A percentile compares a stretch with the other conserved stretches of the same genome.
phyloP scores from a whole-genome alignment of 352 stramenopile genomes.

The Globisporangium emineosum region DNA sequence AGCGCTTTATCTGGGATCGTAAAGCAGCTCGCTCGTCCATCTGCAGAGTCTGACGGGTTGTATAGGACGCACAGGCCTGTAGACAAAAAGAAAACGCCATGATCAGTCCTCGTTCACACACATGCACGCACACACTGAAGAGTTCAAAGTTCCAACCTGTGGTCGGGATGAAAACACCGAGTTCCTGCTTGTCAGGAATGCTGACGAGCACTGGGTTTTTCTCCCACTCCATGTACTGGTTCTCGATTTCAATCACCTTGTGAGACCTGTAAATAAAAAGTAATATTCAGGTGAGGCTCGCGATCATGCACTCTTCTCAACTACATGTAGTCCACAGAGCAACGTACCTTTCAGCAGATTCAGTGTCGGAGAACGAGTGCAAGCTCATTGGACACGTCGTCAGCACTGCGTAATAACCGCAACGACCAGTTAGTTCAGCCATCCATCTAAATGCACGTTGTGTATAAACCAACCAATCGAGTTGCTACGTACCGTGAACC shows the following conservation, averaged over 20 bases:
- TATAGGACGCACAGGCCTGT: constrained; percentile 52
- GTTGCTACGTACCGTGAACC: constrained; percentile 41
- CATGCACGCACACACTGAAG: neutral
- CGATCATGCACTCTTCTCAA: neutral
- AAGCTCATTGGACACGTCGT: constrained; percentile 51
- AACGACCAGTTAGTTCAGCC: neutral
- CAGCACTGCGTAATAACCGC: constrained; percentile 31
- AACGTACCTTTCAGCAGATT: constrained; percentile 33
- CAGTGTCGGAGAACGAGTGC: constrained; percentile 58
- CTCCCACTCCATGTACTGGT: constrained; percentile 67
- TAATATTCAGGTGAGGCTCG: neutral
- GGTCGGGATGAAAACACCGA: constrained; percentile 59
- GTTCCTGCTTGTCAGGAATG: constrained; percentile 34
- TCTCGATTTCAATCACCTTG: constrained; percentile 59
- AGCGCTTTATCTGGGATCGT: constrained; percentile 51
- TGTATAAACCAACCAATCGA: neutral
- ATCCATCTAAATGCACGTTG: neutral
- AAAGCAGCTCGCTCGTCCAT: constrained; percentile 49
- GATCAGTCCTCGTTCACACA: neutral
- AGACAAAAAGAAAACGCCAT: neutral
- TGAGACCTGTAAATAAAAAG: constrained; percentile 26
- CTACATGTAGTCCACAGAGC: neutral
- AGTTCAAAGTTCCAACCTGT: constrained; percentile 26
- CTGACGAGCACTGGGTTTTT: constrained; percentile 43
- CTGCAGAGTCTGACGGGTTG: constrained; percentile 29